These are phyloP conservation scores for Aspergillus ustus DNA, from an alignment of 2,329 filamentous ascomycete species.

Conservation along the genomic window DNA sequence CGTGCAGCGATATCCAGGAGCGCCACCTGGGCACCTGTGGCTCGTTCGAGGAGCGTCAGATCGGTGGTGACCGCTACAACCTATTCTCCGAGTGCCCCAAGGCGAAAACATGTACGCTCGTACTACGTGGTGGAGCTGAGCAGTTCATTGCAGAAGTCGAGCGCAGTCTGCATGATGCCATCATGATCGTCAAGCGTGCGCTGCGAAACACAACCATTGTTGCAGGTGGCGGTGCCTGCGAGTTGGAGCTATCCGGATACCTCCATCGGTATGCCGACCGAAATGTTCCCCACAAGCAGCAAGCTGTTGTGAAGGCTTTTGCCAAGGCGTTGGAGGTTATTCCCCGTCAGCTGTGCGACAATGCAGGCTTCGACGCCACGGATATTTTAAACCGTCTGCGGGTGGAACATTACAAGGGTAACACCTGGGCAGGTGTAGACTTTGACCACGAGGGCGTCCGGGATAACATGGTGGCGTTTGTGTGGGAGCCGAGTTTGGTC, in stretches of 20 bases:
- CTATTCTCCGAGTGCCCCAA: conserved; percentile 95
- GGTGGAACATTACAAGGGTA: conserved; percentile 93
- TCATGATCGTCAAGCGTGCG: conserved; percentile 99
- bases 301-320: conserved; percentile 96
- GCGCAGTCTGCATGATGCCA: conserved; percentile 95
- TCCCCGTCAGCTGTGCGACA: conserved; percentile 95
- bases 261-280: conserved; percentile 91
- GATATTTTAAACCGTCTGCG: conserved; percentile 96
- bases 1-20: conserved; percentile 89
- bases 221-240: conserved; percentile 87
- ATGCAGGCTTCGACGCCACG: conserved; percentile 96
- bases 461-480: conserved; percentile 93
- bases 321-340: conserved; percentile 97
- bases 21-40: conserved; percentile 92
- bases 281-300: conserved; percentile 92
- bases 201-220: conserved; percentile 95
- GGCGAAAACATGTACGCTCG: conserved; percentile 94
- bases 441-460: conserved; percentile 89
- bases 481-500: conserved; percentile 95
- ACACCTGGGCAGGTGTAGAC: conserved; percentile 94
- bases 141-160: conserved; percentile 99
- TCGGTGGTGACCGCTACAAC: conserved; percentile 97
- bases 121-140: conserved; percentile 93
- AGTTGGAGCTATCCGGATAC: conserved; percentile 97
- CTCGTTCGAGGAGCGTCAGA: conserved; percentile 91